Evolutionary conservation across 495 filamentous ascomycete genomes (phyloP).

Genomic region (Tuber magnatum): DNA sequence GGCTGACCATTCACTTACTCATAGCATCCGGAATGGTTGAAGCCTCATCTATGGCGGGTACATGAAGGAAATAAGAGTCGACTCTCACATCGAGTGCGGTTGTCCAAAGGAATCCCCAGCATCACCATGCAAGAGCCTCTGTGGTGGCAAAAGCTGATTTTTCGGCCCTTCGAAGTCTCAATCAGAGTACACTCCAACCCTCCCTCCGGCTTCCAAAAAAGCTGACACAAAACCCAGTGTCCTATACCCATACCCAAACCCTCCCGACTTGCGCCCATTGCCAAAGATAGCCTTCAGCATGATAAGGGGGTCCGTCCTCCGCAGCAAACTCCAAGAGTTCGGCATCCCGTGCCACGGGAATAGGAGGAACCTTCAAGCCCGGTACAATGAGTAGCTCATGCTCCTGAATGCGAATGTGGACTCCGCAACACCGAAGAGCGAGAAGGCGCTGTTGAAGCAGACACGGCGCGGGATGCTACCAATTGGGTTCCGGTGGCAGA

Average conservation of each 20-base stretch:
- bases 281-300: slow-evolving; percentile 73
- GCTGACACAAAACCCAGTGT: slow-evolving; percentile 55
- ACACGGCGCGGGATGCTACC: slow-evolving; percentile 75
- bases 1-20: slow-evolving; percentile 15
- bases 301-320: slow-evolving; percentile 65
- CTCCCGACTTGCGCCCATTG: slow-evolving; percentile 45
- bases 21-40: slow-evolving; percentile 65
- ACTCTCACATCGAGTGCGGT: slow-evolving; percentile 67
- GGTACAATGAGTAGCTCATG: slow-evolving; percentile 90
- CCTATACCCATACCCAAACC: neutral
- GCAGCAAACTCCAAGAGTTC: slow-evolving; percentile 71
- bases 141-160: slow-evolving; percentile 25
- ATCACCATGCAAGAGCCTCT: slow-evolving; percentile 36
- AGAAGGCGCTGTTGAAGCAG: slow-evolving; percentile 64
- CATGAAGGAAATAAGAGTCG: slow-evolving; percentile 71
- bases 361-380: slow-evolving; percentile 59
- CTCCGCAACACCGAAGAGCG: slow-evolving; percentile 60
- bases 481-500: slow-evolving; percentile 45
- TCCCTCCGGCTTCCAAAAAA: slow-evolving; percentile 36
- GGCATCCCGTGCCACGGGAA: slow-evolving; percentile 69
- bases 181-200: slow-evolving; percentile 12
- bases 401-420: slow-evolving; percentile 97
- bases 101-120: slow-evolving; percentile 40
- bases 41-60: slow-evolving; percentile 67
- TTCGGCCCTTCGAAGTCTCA: slow-evolving; percentile 12